Evolutionary conservation across 106 monocot genomes (phyloP).

Genomic region (Dioscorea alata): DNA sequence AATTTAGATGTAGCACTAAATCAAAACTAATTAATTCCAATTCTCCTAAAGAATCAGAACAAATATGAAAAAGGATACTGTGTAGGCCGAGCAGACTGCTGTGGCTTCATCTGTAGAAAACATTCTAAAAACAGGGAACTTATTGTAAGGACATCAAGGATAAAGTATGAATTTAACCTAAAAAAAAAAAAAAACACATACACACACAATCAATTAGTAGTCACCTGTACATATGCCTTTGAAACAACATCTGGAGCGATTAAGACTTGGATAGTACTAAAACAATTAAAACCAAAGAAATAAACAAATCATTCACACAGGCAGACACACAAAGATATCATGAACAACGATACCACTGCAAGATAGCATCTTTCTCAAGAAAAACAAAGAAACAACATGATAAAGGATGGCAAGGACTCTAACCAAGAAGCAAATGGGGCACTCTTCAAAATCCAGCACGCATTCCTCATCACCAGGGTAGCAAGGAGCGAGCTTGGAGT

Average conservation of each 20-base stretch:
- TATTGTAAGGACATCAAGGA: neutral
- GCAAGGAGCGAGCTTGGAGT: slow-evolving; percentile 81
- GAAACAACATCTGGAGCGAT: slow-evolving; percentile 90
- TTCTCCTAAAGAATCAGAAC: neutral
- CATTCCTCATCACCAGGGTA: slow-evolving; percentile 65
- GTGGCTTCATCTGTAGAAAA: slow-evolving; percentile 91
- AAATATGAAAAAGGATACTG: slow-evolving; percentile 72
- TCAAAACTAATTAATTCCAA: neutral
- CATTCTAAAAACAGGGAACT: slow-evolving; percentile 50
- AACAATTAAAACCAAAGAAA: neutral
- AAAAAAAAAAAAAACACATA: neutral
- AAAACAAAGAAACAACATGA: neutral
- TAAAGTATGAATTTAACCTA: neutral
- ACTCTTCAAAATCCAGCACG: slow-evolving; percentile 66
- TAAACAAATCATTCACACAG: neutral
- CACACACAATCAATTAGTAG: neutral
- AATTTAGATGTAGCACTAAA: neutral
- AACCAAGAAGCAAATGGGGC: slow-evolving; percentile 92
- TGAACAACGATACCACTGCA: too few relatives aligned
- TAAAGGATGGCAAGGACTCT: neutral
- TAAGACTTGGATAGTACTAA: slow-evolving; percentile 91
- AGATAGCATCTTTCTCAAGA: neutral
- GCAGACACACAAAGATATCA: too few relatives aligned
- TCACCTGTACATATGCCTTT: slow-evolving; percentile 96
- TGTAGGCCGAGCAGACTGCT: slow-evolving; percentile 60